Base-by-base conservation (phyloP, 2,329 filamentous ascomycete species). In the Septoria linicola region DNA sequence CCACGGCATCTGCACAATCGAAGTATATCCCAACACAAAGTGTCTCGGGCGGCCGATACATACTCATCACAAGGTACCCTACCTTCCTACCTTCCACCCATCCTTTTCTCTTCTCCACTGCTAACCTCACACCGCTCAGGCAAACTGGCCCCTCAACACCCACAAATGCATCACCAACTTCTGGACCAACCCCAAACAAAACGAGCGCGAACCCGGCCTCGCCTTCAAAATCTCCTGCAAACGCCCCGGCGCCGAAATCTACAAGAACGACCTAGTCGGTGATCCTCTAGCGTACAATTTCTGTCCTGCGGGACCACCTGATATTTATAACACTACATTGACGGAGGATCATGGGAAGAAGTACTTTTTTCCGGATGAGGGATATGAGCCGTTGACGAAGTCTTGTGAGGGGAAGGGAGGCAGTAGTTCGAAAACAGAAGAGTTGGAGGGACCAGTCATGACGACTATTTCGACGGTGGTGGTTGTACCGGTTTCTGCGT, bases 101-200 rank as follows among this genome's bases (percentile, higher is more conserved):
- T 23, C 31, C 21, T 3, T 16, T 25, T 11, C 17, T 11, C 14
- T 14, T 31, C 17, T 20, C 23, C 23, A 27, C 5, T 10, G 23
- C 23, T 27, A 10, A 27, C 23, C 5, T 27, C 10, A 10, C 23
- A 27, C 23, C 13, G 17, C 4, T 11, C 7, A 44, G 41, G 16
- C 41, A 31, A 44, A 44, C n/a, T 44, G 41, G 41, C n/a, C n/a
- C 14, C 13, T 44, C 27, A 44, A 44, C n/a, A 31, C 13, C n/a
- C 31, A 35, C 8, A 34, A 35, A 44, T 44, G 41, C 19, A 17
- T 44, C 41, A 44, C 20, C 13, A 14, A 35, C 7, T 44, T 44
- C 31, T 44, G 31, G 27, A 34, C 13, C 14, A 31, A 44, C 17
- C 41, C 41, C 10, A 19, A 13, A 19, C 19, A 16, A 11, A 44